These are phyloP conservation scores for Wallemia mellicola DNA, from an alignment of 1,284 basidiomycete genomes.

Conservation along the genomic window DNA sequence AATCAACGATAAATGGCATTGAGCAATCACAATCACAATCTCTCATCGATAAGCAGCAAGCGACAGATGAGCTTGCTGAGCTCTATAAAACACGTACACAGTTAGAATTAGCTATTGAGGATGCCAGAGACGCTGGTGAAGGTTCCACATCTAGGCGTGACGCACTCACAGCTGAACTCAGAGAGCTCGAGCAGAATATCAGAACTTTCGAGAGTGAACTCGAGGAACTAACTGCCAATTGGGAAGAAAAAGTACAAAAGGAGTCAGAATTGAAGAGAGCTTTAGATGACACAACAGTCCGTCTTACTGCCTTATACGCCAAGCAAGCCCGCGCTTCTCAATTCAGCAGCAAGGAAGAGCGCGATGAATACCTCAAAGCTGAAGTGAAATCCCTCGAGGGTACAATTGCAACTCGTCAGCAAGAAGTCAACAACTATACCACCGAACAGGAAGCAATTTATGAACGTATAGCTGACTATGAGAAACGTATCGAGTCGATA, in stretches of 20 bases:
- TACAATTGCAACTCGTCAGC: background rate
- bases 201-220: conserved; percentile 32
- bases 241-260: conserved; percentile 19
- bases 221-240: conserved; percentile 26
- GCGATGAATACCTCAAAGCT: conserved; percentile 40
- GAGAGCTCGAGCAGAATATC: conserved; percentile 6
- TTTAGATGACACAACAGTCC: conserved; percentile 39
- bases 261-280: conserved; percentile 9
- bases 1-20: conserved; percentile 13
- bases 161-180: conserved; percentile 1
- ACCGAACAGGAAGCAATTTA: background rate
- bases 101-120: conserved; percentile 23
- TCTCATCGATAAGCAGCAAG: conserved; percentile 48
- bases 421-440: background rate
- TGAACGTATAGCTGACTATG: background rate
- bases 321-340: conserved; percentile 64
- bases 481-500: background rate
- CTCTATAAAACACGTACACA: conserved; percentile 32
- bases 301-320: conserved; percentile 40
- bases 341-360: conserved; percentile 51
- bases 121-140: conserved; percentile 1
- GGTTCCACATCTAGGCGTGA: conserved; percentile 2
- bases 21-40: conserved; percentile 44
- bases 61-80: conserved; percentile 47
- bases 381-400: conserved; percentile 39